Evolutionary conservation across 2,329 filamentous ascomycete species (phyloP).

Genomic region (Pseudogymnoascus sp.): DNA sequence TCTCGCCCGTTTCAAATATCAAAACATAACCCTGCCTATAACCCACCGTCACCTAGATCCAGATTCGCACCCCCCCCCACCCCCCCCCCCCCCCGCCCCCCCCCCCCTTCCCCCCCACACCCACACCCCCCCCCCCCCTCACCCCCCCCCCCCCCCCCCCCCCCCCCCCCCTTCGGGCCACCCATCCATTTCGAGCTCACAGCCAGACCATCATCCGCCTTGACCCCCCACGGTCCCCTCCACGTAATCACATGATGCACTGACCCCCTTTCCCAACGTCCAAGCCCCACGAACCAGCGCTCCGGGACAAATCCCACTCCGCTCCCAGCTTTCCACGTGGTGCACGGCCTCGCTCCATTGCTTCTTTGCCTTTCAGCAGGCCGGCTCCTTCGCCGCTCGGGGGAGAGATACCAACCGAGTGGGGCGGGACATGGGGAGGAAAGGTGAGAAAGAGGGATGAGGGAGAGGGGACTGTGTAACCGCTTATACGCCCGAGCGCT

Average conservation of each 20-base stretch:
- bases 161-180: background rate
- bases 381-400: background rate
- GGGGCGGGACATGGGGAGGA: background rate
- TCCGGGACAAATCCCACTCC: background rate
- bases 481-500: background rate
- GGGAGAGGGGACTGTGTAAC: background rate
- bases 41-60: background rate
- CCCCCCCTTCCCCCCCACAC: no score
- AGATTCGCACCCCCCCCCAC: background rate
- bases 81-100: no score
- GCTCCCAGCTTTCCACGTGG: background rate
- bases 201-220: background rate
- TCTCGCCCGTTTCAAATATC: background rate
- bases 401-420: background rate
- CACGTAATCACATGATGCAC: background rate
- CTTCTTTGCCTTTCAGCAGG: background rate
- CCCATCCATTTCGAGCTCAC: background rate
- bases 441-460: no score
- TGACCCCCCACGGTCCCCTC: background rate
- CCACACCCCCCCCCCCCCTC: background rate
- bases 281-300: background rate
- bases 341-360: background rate
- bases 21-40: background rate
- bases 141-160: no score
- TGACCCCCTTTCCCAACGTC: background rate